phyloP scores from a whole-genome alignment of 495 filamentous ascomycete species.

The Podospora pseudopauciseta region DNA sequence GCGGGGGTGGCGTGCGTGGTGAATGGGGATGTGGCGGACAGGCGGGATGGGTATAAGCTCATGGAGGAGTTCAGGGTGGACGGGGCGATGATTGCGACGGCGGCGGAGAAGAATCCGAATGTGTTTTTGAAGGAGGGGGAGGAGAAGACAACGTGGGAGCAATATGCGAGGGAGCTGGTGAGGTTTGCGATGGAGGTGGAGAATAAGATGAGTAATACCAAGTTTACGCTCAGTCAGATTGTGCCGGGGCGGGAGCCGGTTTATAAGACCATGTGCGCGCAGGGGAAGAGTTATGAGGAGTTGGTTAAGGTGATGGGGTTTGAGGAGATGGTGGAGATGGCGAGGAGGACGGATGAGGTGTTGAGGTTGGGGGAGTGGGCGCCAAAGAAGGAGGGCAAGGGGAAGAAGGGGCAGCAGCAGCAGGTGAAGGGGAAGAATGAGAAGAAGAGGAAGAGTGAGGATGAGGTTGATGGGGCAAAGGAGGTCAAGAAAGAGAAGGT shows the following conservation, averaged over 20 bases:
- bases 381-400: neutral
- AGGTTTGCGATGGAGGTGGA: constrained; percentile 66
- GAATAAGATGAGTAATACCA: constrained; percentile 87
- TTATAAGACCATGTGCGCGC: constrained; percentile 50
- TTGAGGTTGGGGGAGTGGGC: constrained; percentile 47
- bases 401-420: constrained; percentile 8
- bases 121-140: constrained; percentile 66
- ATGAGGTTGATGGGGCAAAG: neutral
- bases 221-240: constrained; percentile 79
- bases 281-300: constrained; percentile 60
- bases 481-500: constrained; percentile 5
- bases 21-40: constrained; percentile 83
- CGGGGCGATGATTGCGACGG: constrained; percentile 93
- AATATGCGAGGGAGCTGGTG: constrained; percentile 72
- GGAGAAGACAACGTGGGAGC: constrained; percentile 67
- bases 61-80: constrained; percentile 76
- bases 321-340: constrained; percentile 51
- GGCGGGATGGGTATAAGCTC: constrained; percentile 63
- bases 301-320: constrained; percentile 56
- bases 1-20: constrained; percentile 85
- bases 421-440: constrained; percentile 10
- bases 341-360: constrained; percentile 44
- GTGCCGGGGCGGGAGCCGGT: constrained; percentile 71
- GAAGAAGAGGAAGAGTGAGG: constrained; percentile 25
- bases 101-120: constrained; percentile 83